A percentile compares a stretch with the other conserved stretches of the same genome.
These are phyloP conservation scores for Cercospora sojina DNA, from an alignment of 2,329 filamentous ascomycete species.

Conservation along the genomic window DNA sequence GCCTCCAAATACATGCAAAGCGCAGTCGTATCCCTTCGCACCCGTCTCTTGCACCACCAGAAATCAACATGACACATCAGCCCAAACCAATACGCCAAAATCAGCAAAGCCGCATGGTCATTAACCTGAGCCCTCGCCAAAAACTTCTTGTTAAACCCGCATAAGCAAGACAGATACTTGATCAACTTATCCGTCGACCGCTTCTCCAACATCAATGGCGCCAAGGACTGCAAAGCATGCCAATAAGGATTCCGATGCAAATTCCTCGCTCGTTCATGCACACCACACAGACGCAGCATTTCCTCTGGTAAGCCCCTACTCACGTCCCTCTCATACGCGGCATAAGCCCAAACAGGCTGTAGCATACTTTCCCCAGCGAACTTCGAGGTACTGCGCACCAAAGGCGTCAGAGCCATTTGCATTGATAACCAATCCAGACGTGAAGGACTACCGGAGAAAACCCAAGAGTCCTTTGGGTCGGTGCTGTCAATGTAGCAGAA, in stretches of 20 bases:
- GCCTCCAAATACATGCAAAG: slow-evolving; percentile 16
- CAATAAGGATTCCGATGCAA: slow-evolving; percentile 19
- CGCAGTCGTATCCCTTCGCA: slow-evolving; percentile 13
- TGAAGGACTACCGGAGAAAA: slow-evolving; percentile 9
- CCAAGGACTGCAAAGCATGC: slow-evolving; percentile 17
- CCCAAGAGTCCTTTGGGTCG: slow-evolving; percentile 12
- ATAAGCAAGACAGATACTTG: slow-evolving; percentile 19
- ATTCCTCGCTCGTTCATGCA: slow-evolving; percentile 10
- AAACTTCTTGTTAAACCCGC: slow-evolving; percentile 14
- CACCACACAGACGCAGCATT: slow-evolving; percentile 16
- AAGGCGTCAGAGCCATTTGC: slow-evolving; percentile 14
- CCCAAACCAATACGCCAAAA: slow-evolving; percentile 17
- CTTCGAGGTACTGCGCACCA: slow-evolving; percentile 7
- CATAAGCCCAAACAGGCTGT: slow-evolving; percentile 1
- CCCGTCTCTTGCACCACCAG: slow-evolving; percentile 16
- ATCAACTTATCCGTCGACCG: slow-evolving; percentile 13
- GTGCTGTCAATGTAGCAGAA: slow-evolving; percentile 9
- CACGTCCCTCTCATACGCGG: slow-evolving; percentile 1
- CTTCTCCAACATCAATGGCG: slow-evolving; percentile 15
- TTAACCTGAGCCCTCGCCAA: slow-evolving; percentile 14
- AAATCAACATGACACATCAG: slow-evolving; percentile 15
- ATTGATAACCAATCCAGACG: slow-evolving; percentile 14
- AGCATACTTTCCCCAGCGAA: slow-evolving; percentile 12
- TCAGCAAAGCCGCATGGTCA: slow-evolving; percentile 15
- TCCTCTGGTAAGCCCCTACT: slow-evolving; percentile 5